Evolutionary conservation across 1,284 basidiomycete genomes (phyloP), one percentile per base, ranked within the genome.

Genomic region (Pholiota adiposa): DNA sequence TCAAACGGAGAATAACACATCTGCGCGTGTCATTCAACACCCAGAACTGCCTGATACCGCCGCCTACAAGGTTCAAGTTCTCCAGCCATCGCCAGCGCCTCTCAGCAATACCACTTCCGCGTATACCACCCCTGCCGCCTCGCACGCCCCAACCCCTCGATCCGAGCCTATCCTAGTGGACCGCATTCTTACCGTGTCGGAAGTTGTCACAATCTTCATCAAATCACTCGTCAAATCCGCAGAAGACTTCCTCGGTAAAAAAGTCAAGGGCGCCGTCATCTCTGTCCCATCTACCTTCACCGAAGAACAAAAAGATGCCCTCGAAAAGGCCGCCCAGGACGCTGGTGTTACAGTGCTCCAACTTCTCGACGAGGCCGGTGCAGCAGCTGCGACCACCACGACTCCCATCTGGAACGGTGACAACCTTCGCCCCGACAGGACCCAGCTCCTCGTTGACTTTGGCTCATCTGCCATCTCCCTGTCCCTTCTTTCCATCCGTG

Each of bases 221-320:
- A 81, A 83, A 63, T 93, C 91, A 3, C 88, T 99, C 34, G 81
- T 96, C 65, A 80, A 90, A 65, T 96, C 94, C 36, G 97, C 97
- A 7, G 86, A 91, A 71, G 96, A 97, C 74, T 99, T 97, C 78
- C 83, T 99, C 23, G 97, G 97, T 6, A 89, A 87, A 67, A 85
- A 87, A 31, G 82, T 94, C 44, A 81, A 88, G 55, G 93, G 93
- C 56, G 92, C 93, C 23, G 96, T 98, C 62, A 85, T 99, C 69
- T 88, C 88, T 58, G 84, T 93, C 9, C 95, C 96, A 8, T 76
- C 86, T 0, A 91, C 84, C 79, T 97, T 94, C 75, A 83, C 85
- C 38, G 79, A 85, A 14, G 74, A 74, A 5, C 93, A 96, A 77
- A 85, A 84, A 64, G 81, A 81, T 4, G 94, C 93, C 0, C 79